Percentiles rank a stretch among this genome's conserved stretches.
Conservation (phyloP, 129 eudicot species). For the Logfia minima region DNA sequence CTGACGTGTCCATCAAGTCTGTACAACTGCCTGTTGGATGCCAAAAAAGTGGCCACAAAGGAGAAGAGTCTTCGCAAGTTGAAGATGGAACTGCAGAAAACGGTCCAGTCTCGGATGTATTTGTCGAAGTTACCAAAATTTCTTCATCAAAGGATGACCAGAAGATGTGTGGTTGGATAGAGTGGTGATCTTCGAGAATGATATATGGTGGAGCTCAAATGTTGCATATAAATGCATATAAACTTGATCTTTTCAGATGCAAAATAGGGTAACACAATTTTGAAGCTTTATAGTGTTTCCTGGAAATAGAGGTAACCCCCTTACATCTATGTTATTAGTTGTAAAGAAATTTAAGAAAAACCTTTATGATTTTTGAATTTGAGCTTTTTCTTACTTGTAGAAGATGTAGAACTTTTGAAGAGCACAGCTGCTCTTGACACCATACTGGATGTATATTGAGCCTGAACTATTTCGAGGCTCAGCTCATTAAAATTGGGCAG, state of each 20-base stretch:
- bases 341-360: neutral
- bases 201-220: neutral
- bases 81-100: slow-evolving; percentile 15
- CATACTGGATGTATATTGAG: neutral
- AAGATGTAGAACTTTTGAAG: neutral
- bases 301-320: neutral
- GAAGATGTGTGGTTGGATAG: slow-evolving; percentile 42
- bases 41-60: slow-evolving; percentile 7
- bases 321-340: neutral
- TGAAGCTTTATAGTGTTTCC: neutral
- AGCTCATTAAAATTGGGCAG: neutral
- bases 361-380: neutral
- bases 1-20: neutral
- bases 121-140: neutral
- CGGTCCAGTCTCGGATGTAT: neutral
- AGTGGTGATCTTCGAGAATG: slow-evolving; percentile 22
- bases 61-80: neutral
- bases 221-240: neutral
- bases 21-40: neutral
- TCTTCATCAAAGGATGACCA: neutral
- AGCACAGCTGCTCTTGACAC: neutral
- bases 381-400: neutral
- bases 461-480: neutral
- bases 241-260: neutral
- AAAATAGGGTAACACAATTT: slow-evolving; percentile 1